Evolutionary conservation across 768 basidiomycete species (phyloP), one percentile per base, ranked within the genome.

Genomic region (Boletus rufocinnamomeus): DNA sequence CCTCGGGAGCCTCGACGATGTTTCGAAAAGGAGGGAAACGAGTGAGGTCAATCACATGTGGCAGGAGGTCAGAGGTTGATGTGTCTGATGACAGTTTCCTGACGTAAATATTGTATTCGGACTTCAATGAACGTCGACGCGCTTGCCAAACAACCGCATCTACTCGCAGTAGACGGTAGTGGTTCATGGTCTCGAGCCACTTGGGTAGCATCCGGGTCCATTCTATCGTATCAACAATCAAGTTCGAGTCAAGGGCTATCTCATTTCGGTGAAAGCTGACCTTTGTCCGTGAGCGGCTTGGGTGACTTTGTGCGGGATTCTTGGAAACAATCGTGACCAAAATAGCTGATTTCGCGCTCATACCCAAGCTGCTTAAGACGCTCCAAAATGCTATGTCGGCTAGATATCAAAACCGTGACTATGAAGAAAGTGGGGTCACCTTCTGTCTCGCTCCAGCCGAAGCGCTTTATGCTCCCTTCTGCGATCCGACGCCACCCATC

Each of bases 1-100:
- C 58, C 19, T 56, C 54, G 1, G 57, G 58, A 28, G 41, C 40
- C 23, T 50, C 27, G 23, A 55, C 52, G n/a, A 60, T 43, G 27
- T 47, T 28, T 25, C 28, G 25, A 40, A 64, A 63, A 2, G 51
- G 57, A 21, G 54, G 30, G 10, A 63, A 43, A 6, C 32, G 14
- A 16, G 52, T 47, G 14, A 63, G 51, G 32, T 63, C 56, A 16
- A 17, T 16, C 3, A 62, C 54, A 27, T 56, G 34, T 35, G 60
- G 61, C 2, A 58, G 48, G 14, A 54, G 16, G 37, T 40, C 52
- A 21, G 47, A 54, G 2, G 19, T n/a, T 34, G 48, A 43, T 23
- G 25, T 38, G 7, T 46, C 32, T 5, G n/a, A 35, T 10, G 52
- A 40, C 16, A 2, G 49, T 21, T 27, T 6, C 25, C 2, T n/a